Evolutionary conservation across 139 green algal species (phyloP).

Genomic region (Choricystis sp.): DNA sequence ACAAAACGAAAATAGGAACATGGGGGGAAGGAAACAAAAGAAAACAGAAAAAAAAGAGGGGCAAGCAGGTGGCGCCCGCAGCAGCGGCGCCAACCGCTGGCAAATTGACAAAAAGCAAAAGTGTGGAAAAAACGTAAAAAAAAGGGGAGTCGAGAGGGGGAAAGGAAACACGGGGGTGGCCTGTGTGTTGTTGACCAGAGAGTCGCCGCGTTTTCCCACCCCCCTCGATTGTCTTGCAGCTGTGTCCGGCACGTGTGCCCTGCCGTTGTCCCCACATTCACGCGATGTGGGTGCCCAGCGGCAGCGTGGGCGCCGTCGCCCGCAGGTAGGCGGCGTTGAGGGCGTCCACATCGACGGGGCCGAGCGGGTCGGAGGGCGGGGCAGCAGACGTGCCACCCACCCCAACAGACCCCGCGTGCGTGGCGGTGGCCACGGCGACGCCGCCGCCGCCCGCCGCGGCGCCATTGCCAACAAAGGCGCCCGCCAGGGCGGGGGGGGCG

Average conservation of each 20-base stretch:
- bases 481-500: too few relatives aligned
- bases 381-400: too few relatives aligned
- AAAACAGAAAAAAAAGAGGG: slow-evolving; percentile 1
- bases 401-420: too few relatives aligned
- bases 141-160: background rate
- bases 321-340: slow-evolving; percentile 38
- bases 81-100: background rate
- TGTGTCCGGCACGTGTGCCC: too few relatives aligned
- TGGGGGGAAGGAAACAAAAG: slow-evolving; percentile 1
- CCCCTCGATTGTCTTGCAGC: too few relatives aligned
- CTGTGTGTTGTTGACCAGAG: background rate
- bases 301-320: too few relatives aligned
- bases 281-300: too few relatives aligned
- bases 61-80: background rate
- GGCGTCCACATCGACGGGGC: slow-evolving; percentile 28
- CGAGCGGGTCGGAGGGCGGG: slow-evolving; percentile 29
- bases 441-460: too few relatives aligned
- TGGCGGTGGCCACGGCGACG: too few relatives aligned
- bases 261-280: too few relatives aligned
- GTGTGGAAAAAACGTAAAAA: background rate
- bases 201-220: too few relatives aligned
- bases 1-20: background rate
- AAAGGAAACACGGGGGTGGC: background rate
- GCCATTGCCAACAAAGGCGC: too few relatives aligned
- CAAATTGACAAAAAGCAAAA: background rate